These are phyloP conservation scores for Gaultheria prostrata DNA, from an alignment of 148 eudicot species.

Conservation along the genomic window DNA sequence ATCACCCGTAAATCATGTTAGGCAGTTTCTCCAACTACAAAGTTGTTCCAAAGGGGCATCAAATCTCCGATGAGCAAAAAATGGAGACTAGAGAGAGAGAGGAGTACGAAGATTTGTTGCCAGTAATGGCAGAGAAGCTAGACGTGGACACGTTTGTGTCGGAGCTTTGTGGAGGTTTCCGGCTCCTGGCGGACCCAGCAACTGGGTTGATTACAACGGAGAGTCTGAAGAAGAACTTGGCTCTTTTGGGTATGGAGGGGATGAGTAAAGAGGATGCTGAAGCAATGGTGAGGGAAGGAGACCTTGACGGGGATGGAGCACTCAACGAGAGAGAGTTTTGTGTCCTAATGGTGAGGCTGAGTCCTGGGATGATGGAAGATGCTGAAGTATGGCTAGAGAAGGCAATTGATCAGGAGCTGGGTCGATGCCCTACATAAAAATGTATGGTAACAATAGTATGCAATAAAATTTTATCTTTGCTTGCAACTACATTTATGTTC, in stretches of 20 bases:
- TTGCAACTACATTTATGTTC: neutral
- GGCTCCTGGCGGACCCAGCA: conserved; percentile 36
- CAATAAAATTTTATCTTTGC: neutral
- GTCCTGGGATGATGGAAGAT: conserved; percentile 56
- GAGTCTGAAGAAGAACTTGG: conserved; percentile 39
- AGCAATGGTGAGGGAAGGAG: conserved; percentile 48
- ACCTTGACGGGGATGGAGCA: conserved; percentile 35
- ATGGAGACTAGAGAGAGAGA: conserved; percentile 10
- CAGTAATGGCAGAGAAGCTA: conserved; percentile 56
- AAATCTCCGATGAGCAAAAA: too few species aligned
- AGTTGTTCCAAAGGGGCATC: neutral
- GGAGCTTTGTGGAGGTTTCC: conserved; percentile 49
- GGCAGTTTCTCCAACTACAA: neutral
- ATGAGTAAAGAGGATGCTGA: conserved; percentile 46
- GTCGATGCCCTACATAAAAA: neutral
- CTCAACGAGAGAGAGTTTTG: conserved; percentile 57
- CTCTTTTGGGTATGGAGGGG: conserved; percentile 41
- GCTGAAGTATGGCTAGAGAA: conserved; percentile 54
- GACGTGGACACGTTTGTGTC: conserved; percentile 38
- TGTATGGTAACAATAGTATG: neutral
- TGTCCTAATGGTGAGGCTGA: conserved; percentile 55
- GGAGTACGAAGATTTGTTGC: conserved; percentile 44
- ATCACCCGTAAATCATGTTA: neutral
- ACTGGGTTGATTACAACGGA: conserved; percentile 35
- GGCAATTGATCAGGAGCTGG: conserved; percentile 30